Conservation (phyloP, 257 asterid species). For the Salvia miltiorrhiza region DNA sequence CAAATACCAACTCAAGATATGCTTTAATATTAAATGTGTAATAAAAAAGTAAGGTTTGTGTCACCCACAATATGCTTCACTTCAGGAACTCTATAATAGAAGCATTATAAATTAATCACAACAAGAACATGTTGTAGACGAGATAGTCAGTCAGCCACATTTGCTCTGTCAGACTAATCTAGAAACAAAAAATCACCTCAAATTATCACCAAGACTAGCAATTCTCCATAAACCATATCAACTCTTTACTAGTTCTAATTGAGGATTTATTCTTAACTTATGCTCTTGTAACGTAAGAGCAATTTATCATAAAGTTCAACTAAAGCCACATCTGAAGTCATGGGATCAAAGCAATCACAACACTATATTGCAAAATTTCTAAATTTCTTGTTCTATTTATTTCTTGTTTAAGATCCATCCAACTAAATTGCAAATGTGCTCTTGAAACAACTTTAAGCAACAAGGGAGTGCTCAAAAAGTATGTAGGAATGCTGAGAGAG, state of each 20-base stretch:
- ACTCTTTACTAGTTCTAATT: background rate
- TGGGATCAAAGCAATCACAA: background rate
- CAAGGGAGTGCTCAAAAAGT: background rate
- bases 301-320: background rate
- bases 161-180: background rate
- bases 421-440: background rate
- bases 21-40: background rate
- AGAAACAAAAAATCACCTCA: background rate
- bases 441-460: background rate
- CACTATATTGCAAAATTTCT: background rate
- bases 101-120: background rate
- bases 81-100: background rate
- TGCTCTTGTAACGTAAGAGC: background rate
- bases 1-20: background rate
- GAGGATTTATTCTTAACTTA: background rate
- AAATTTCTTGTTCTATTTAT: too few species aligned
- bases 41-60: background rate
- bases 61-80: background rate
- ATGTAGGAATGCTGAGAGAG: background rate
- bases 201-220: slow-evolving; percentile 12
- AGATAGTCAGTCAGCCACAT: slow-evolving; percentile 11
- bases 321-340: background rate
- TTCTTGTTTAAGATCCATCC: too few species aligned
- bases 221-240: background rate
- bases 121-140: background rate